Base-by-base conservation (phyloP, 345 rosid species). In the Populus euphratica region DNA sequence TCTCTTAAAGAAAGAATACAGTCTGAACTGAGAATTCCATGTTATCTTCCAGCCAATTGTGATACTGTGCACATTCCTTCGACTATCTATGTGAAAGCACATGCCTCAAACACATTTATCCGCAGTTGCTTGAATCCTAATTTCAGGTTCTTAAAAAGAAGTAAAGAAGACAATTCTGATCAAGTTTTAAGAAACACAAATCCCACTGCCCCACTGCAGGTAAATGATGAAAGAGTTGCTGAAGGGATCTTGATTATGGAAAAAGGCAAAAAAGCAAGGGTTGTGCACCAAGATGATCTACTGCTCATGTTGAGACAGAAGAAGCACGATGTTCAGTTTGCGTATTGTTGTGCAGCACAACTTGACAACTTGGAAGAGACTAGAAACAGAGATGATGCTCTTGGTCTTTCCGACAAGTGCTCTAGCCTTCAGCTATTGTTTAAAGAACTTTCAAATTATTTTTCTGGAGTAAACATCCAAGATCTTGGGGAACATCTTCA, bases 231-330 rank as follows among this genome's bases (percentile, higher is more conserved):
- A 14, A 90, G 99, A 83, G 86, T 80, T 36, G 31, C 76, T 4
- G 91, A 93, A 44, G 94, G 96, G 72, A 81, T 92, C 70, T 63
- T 91, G 64, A 81, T 96, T 61, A 23, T 85, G 64, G 90, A 89
- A 74, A 87, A 86, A 69, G 72, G 83, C 82, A 87, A 88, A 80
- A 91, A 79, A 77, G 88, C 90, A 5, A 90, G 87, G 78, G 83
- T 92, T 54, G 79, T 93, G 23, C 95, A 93, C 87, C 91, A 91
- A 70, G 97, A 89, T 13, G 98, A 92, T 85, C 88, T 96, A 68
- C 82, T 78, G 18, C 80, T 69, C 43, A 65, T 71, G 62, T 74
- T 89, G 73, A 86, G 87, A 75, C 87, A 88, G 81, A 87, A 86
- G 71, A 83, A 78, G 81, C 91, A 86, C 5, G 78, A 73, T 47